Evolutionary conservation across 2,329 filamentous ascomycete genomes (phyloP).

Genomic region (Aureobasidium vineae): DNA sequence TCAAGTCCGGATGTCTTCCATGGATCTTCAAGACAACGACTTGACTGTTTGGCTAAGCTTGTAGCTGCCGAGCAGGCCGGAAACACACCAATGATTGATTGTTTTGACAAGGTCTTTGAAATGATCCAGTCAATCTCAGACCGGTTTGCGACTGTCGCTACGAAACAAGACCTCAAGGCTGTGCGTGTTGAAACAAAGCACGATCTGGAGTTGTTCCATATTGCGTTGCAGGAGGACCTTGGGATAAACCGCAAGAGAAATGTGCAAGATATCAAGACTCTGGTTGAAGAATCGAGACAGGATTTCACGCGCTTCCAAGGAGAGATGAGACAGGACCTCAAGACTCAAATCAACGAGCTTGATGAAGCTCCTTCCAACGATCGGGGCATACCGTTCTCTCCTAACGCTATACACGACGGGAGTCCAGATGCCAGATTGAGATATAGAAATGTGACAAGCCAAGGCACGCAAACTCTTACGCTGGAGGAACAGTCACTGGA

Average conservation of each 20-base stretch:
- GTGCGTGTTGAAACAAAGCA: background rate
- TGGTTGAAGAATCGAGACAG: background rate
- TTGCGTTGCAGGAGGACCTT: background rate
- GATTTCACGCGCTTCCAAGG: background rate
- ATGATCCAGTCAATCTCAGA: background rate
- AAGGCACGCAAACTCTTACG: no score
- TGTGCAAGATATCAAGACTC: background rate
- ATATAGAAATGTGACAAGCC: no score
- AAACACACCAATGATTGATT: background rate
- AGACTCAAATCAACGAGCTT: no score
- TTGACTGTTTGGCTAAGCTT: background rate
- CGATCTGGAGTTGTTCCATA: background rate
- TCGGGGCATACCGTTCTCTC: no score
- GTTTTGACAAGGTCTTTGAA: background rate
- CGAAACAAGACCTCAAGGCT: background rate
- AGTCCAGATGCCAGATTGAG: no score
- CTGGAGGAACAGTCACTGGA: no score
- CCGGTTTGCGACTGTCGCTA: background rate
- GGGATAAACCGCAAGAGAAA: background rate
- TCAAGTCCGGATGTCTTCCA: background rate
- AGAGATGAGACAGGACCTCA: background rate
- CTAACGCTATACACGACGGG: no score
- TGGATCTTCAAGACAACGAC: background rate
- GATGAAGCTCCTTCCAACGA: no score
- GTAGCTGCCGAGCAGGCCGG: background rate